Evolutionary conservation across 805 yeast species (phyloP).

Genomic region (Tetrapisispora phaffii): DNA sequence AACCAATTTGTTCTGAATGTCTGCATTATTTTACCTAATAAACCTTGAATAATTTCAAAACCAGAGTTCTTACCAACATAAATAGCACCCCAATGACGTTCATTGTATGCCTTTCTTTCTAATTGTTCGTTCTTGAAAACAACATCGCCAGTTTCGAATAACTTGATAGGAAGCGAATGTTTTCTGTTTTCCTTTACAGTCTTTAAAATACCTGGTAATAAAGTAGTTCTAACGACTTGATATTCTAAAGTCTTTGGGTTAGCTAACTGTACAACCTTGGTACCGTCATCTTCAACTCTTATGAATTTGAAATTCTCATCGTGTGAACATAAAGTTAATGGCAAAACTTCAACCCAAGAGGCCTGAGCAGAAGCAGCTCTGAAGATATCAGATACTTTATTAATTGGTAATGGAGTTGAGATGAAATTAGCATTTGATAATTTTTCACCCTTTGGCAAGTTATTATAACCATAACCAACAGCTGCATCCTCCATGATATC

Average conservation of each 20-base stretch:
- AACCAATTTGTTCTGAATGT: constrained; percentile 86
- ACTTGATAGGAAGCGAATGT: constrained; percentile 88
- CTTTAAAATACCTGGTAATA: constrained; percentile 89
- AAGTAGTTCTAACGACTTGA: constrained; percentile 93
- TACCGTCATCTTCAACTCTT: constrained; percentile 60
- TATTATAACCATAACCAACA: constrained; percentile 89
- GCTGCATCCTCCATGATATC: constrained; percentile 99
- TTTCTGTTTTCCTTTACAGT: constrained; percentile 93
- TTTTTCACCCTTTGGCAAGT: constrained; percentile 68
- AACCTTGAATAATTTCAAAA: constrained; percentile 89
- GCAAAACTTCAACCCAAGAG: constrained; percentile 93
- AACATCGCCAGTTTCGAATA: constrained; percentile 92
- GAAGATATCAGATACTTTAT: constrained; percentile 81
- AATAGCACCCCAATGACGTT: constrained; percentile 90
- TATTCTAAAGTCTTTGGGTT: constrained; percentile 96
- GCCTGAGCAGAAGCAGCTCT: constrained; percentile 88
- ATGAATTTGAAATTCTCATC: constrained; percentile 92
- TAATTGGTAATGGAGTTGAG: constrained; percentile 83
- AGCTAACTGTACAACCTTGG: constrained; percentile 79
- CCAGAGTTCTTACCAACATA: constrained; percentile 93
- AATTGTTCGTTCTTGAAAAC: constrained; percentile 69
- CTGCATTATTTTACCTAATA: constrained; percentile 90
- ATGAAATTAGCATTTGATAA: constrained; percentile 65
- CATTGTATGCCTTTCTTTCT: constrained; percentile 86
- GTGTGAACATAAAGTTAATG: constrained; percentile 89